Evolutionary conservation across 805 yeast species (phyloP).

Genomic region (Candida wancherniae): DNA sequence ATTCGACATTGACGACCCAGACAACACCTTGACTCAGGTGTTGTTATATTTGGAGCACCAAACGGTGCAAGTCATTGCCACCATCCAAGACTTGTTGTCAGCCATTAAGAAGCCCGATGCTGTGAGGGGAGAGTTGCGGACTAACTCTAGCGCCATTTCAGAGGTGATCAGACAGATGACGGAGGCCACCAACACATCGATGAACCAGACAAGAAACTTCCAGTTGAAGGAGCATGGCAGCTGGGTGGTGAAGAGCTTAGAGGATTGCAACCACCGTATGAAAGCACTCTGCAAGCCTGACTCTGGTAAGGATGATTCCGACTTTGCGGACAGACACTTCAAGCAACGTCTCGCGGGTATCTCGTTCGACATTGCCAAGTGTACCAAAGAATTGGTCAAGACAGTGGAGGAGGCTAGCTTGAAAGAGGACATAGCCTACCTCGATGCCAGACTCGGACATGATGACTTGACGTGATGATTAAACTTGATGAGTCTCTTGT

Average conservation of each 20-base stretch:
- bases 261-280: slow-evolving; percentile 85
- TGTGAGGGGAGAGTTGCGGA: slow-evolving; percentile 67
- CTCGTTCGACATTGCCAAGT: slow-evolving; percentile 93
- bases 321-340: slow-evolving; percentile 81
- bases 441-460: slow-evolving; percentile 58
- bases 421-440: slow-evolving; percentile 76
- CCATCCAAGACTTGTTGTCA: slow-evolving; percentile 76
- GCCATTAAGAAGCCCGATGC: slow-evolving; percentile 75
- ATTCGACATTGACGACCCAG: slow-evolving; percentile 82
- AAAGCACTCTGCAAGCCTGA: slow-evolving; percentile 54
- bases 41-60: slow-evolving; percentile 86
- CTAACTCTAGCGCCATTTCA: slow-evolving; percentile 71
- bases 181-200: slow-evolving; percentile 79
- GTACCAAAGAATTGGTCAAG: slow-evolving; percentile 92
- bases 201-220: slow-evolving; percentile 83
- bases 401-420: slow-evolving; percentile 93
- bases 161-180: slow-evolving; percentile 81
- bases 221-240: slow-evolving; percentile 84
- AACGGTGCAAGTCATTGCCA: slow-evolving; percentile 84
- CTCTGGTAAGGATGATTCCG: slow-evolving; percentile 42
- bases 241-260: slow-evolving; percentile 83
- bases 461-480: slow-evolving; percentile 23
- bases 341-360: slow-evolving; percentile 94
- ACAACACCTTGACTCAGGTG: slow-evolving; percentile 79
- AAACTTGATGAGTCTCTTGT: neutral